These are phyloP conservation scores for Botrytis byssoidea DNA, from an alignment of 2,329 filamentous ascomycete genomes.

Conservation along the genomic window DNA sequence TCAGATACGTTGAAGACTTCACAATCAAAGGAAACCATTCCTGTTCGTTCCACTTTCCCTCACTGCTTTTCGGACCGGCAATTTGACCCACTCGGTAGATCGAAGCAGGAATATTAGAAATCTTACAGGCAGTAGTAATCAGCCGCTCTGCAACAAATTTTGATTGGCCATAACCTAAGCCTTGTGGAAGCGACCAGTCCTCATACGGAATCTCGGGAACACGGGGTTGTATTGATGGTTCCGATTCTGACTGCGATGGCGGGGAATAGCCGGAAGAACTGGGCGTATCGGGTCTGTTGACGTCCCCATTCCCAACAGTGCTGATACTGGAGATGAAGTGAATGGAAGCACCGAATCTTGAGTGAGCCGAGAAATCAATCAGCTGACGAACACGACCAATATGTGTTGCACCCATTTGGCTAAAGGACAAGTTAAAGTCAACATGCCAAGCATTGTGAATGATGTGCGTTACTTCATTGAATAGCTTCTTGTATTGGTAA, in stretches of 20 bases:
- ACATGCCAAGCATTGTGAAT: conserved; percentile 41
- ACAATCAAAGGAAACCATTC: conserved; percentile 11
- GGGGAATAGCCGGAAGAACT: not conserved
- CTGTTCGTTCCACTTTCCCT: conserved; percentile 10
- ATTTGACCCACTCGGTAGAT: conserved; percentile 50
- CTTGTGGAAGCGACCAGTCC: conserved; percentile 28
- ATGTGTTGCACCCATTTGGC: conserved; percentile 32
- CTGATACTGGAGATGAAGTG: conserved; percentile 37
- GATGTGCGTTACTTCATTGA: conserved; percentile 5
- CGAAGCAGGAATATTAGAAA: conserved; percentile 42
- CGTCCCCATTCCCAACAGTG: not conserved
- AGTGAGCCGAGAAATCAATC: conserved; percentile 13
- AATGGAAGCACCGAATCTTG: conserved; percentile 6
- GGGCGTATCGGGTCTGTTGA: not conserved
- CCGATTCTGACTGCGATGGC: not conserved
- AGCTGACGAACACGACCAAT: conserved; percentile 9
- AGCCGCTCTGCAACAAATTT: conserved; percentile 40
- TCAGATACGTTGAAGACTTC: not conserved
- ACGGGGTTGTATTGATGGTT: not conserved
- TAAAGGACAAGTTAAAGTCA: conserved; percentile 40
- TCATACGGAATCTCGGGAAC: conserved; percentile 42
- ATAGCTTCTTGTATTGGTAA: conserved; percentile 13
- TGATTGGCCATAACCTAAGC: conserved; percentile 31
- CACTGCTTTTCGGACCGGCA: conserved; percentile 37
- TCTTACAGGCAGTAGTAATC: conserved; percentile 42